phyloP scores from a whole-genome alignment of 805 yeast species.

The Wickerhamiella spandovensis region DNA sequence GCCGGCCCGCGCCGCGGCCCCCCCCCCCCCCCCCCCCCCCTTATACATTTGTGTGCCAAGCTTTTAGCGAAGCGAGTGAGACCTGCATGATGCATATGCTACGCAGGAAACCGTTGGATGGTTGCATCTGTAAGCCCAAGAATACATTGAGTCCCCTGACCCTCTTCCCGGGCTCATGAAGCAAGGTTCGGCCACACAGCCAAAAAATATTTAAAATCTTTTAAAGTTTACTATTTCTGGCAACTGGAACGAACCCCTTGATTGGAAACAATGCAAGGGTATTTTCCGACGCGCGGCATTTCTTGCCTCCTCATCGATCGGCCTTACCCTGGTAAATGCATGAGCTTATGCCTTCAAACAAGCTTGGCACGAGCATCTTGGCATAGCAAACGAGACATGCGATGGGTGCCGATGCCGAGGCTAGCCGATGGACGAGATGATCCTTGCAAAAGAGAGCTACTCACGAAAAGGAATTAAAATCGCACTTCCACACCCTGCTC shows the following conservation, averaged over 20 bases:
- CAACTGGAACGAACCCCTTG: not conserved
- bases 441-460: not conserved
- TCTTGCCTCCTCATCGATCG: not conserved
- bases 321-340: not conserved
- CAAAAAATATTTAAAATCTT: too few relatives aligned
- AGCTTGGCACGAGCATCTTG: not conserved
- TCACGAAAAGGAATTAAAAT: not conserved
- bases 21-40: too few relatives aligned
- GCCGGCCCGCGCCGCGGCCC: too few relatives aligned
- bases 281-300: not conserved
- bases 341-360: not conserved
- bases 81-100: not conserved
- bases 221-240: not conserved
- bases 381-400: too few relatives aligned
- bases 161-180: not conserved
- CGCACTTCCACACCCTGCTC: not conserved
- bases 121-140: not conserved
- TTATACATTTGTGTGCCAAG: not conserved
- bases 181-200: not conserved
- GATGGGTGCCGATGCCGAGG: too few relatives aligned
- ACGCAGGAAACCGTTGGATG: not conserved
- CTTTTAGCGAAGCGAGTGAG: not conserved
- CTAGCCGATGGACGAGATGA: too few relatives aligned
- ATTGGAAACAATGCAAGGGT: not conserved
- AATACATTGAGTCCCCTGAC: not conserved